These are phyloP conservation scores for Cymbidium sinense DNA, from an alignment of 106 monocot genomes.

Conservation along the genomic window DNA sequence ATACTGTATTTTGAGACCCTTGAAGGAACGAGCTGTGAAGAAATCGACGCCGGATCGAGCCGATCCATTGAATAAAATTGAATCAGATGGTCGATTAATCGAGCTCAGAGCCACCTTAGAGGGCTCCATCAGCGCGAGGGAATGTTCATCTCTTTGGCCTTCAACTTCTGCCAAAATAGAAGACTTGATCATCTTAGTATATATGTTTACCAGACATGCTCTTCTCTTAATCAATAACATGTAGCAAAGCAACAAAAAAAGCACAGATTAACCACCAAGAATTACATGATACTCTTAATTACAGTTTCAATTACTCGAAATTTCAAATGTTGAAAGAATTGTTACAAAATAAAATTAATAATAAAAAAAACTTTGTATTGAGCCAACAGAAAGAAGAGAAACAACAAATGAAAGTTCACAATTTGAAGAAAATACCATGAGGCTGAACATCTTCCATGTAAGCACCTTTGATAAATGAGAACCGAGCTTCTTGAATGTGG, in stretches of 20 bases:
- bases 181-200: background rate
- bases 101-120: slow-evolving; percentile 55
- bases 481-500: slow-evolving; percentile 66
- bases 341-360: no score
- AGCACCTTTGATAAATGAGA: slow-evolving; percentile 86
- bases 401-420: background rate
- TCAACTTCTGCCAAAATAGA: slow-evolving; percentile 29
- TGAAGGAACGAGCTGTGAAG: slow-evolving; percentile 71
- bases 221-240: background rate
- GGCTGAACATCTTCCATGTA: slow-evolving; percentile 57
- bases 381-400: no score
- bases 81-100: slow-evolving; percentile 30
- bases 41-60: slow-evolving; percentile 70
- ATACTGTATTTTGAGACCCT: slow-evolving; percentile 46
- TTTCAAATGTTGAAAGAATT: no score
- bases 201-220: background rate
- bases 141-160: slow-evolving; percentile 26
- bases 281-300: no score
- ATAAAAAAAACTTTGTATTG: background rate
- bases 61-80: slow-evolving; percentile 72
- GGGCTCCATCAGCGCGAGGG: slow-evolving; percentile 37
- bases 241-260: no score
- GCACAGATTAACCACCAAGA: no score
- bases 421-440: slow-evolving; percentile 33
- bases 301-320: no score